Base-by-base conservation (phyloP, 495 filamentous ascomycete species). In the Podospora sp. region DNA sequence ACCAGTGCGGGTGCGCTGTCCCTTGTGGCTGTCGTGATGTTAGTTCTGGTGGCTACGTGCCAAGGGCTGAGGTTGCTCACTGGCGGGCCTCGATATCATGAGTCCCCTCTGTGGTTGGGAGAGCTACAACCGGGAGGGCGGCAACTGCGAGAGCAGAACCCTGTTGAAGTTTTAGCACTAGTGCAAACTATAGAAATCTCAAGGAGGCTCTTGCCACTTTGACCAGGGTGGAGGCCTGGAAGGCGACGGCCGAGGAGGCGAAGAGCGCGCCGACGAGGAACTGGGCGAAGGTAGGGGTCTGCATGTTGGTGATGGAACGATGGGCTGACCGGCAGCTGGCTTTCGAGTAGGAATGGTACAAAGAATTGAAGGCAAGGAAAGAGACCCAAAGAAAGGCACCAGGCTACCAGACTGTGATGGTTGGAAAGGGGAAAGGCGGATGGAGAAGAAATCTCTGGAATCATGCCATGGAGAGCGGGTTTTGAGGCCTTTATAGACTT, bases 251-350 rank as follows among this genome's bases (percentile, higher is more conserved):
- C 26, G 70, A 71, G 16, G 74, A 72, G 65, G 68, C 75, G 68
- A 74, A 64, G 22, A 78, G 72, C 65, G 72, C 72, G 36, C 72
- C 65, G 51, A 75, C 62, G 29, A 78, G 50, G 69, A 78, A 68
- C 65, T 74, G 69, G 53, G 70, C 74, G 71, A 78, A 66, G 21
- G 76, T 73, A 65, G 69, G 65, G 61, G 75, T 71, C 66, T 77
- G 71, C 75, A 78, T 78, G 53, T 66, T 77, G 68, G 68, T 51
- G 59, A 59, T 63, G 46, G 25, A 66, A 64, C 51, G 56, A 70
- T 56, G 51, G 65, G 69, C 66, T 73, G 69, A 33, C 68, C 68
- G 66, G 68, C 68, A 72, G 68, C 68, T 29, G 60, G 46, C 12
- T 67, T 59, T 22, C 36, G 40, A 67, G 36, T 33, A 63, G 18